Evolutionary conservation across 768 basidiomycete genomes (phyloP), one percentile per base, ranked within the genome.

Genomic region (Hirschioporus abietinus): DNA sequence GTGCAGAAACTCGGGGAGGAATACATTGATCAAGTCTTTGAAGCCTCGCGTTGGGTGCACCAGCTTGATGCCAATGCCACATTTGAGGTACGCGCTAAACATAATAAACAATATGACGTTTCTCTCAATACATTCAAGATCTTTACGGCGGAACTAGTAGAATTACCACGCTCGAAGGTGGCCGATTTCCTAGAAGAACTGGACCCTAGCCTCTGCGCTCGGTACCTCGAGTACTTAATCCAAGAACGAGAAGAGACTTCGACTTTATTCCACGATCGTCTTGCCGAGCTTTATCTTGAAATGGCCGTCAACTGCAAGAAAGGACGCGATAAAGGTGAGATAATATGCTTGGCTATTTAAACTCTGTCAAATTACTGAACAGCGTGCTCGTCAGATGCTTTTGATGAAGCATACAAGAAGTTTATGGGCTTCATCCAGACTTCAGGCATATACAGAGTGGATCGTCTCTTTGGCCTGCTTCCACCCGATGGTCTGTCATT

Each of bases 111-210:
- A 35, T 61, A 57, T 64, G 35, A 64, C 42, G 10, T 58, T 60
- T 63, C 15, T 15, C 60, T 25, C 30, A 61, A 61, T 34, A 2
- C 23, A 25, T 61, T 12, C 1, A 70, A 97, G 95, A 93, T 99
- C 58, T 99, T 99, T 73, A 94, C 90, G 1, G 95, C 96, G 0
- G 96, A 98, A 72, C 95, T 98, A 66, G 91, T 91, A 7, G 95
- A 96, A 67, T 83, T 99, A 20, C 95, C 97, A 24, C 85, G 88
- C 1, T 81, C 84, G 35, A 82, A 81, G 0, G 93, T 97, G 3
- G 87, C 89, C 12, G 83, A 88, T 66, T 95, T 89, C 74, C 83
- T 99, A 25, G 90, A 94, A 68, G 79, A 78, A 30, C 81, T 95
- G 35, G 85, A 90, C 69, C 86, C 82, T 2, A 78, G 81, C n/a